Conservation (phyloP, 495 filamentous ascomycete genomes). For the Achaetomiella virescens region DNA sequence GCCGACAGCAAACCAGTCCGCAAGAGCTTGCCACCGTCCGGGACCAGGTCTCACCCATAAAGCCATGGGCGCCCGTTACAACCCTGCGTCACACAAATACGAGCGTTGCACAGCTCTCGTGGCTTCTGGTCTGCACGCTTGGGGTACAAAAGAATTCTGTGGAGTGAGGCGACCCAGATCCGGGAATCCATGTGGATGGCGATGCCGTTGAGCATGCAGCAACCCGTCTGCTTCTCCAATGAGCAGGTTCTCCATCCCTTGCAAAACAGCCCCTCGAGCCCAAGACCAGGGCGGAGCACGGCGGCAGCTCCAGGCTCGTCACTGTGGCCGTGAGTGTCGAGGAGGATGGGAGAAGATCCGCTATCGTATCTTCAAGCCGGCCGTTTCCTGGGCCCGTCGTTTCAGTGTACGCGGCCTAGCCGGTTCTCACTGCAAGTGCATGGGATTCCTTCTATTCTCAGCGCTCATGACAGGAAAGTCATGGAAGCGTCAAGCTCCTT, state of each 20-base stretch:
- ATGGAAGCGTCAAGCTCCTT: too few species aligned
- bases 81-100: slow-evolving; percentile 11
- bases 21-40: background rate
- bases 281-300: background rate
- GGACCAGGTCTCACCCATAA: background rate
- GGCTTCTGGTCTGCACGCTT: slow-evolving; percentile 4
- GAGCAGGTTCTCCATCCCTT: background rate
- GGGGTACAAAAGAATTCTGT: slow-evolving; percentile 5
- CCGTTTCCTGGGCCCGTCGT: too few species aligned
- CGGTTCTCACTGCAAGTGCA: too few species aligned
- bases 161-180: slow-evolving; percentile 10
- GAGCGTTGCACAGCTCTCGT: slow-evolving; percentile 9
- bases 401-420: too few species aligned
- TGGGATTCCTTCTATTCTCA: too few species aligned
- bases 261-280: background rate
- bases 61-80: slow-evolving; percentile 2
- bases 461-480: too few species aligned
- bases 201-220: slow-evolving; percentile 4
- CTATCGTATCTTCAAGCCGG: background rate
- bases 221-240: slow-evolving; percentile 11
- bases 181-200: slow-evolving; percentile 11
- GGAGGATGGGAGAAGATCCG: background rate
- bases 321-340: background rate
- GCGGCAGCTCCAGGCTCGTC: too few species aligned
- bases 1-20: background rate